Evolutionary conservation across 345 rosid genomes (phyloP), one percentile per base, ranked within the genome.

Genomic region (Excoecaria cochinchinensis): DNA sequence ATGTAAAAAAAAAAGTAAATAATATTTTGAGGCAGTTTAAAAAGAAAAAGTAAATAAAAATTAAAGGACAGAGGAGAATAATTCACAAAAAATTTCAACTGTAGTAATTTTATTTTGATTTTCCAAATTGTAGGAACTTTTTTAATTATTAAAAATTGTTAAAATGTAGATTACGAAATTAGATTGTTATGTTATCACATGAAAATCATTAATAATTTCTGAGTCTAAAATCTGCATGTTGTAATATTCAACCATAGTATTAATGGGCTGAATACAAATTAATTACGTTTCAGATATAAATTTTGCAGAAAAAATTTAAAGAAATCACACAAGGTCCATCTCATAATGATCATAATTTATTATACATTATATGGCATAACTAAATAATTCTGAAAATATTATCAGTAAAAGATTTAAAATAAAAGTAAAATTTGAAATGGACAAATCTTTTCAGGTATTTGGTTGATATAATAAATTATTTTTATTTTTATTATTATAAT

Each of bases 401-500:
- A 56, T n/a, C 60, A n/a, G 60, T 56, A 19, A 56, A 1, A n/a
- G 3, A 56, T n/a, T 1, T 58, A 7, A 58, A 55, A n/a, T 17
- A 17, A 22, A 52, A 56, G 72, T 38, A 52, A 53, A 21, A 42
- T 40, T 21, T 42, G 8, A 53, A 42, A 56, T 57, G 22, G 48
- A 44, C 13, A 42, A 57, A 16, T 44, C 1, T 48, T 42, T 22
- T 12, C 38, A 71, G 50, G 17, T 10, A 58, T 44, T 57, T 81
- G 73, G 75, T 72, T 73, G 73, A 72, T 78, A 48, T 15, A 77
- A 79, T 66, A 39, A 52, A 52, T 58, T 63, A 61, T 31, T 19
- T 17, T 55, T 55, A 55, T 55, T 53, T 3, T 53, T 53, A 14
- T 44, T 62, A 51, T 64, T 62, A 55, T 25, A 4, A 44, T 55